Base-by-base conservation (phyloP, 2,329 filamentous ascomycete genomes). In the Diaporthe batatas region DNA sequence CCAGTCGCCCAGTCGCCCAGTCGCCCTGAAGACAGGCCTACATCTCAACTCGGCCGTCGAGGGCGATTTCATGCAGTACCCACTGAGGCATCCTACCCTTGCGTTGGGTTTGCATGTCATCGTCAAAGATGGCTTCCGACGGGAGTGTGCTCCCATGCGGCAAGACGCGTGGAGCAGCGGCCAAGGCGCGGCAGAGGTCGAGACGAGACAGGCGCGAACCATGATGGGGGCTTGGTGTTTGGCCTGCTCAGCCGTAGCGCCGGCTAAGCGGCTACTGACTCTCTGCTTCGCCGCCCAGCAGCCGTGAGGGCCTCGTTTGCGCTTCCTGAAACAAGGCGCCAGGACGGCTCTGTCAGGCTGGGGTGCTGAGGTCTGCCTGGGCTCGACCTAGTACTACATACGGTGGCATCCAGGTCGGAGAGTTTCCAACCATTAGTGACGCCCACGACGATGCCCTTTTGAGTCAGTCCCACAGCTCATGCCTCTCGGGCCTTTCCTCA, bases 191-290 rank as follows among this genome's bases (percentile, higher is more conserved):
- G 32, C 47, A 53, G 32, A 10, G 21, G 8, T 36, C 47, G 47
- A 39, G 32, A 67, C 32, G 36, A 34, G 47, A 53, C 47, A 67
- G 62, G 47, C 62, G 47, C 62, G 62, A 32, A 25, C 39, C 14
- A 14, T 32, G 29, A 47, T n/a, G 62, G 18, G 32, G 47, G 32
- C 18, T 25, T 21, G 1, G 39, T 6, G 62, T 39, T 36, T 67
- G 32, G 62, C 47, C 39, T 36, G 47, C 36, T 51, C 62, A 34
- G 44, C 44, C 18, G 44, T 23, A 32, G 29, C 29, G 62, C 62
- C 62, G 21, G 62, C 32, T 67, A 53, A 25, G 32, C 62, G 62
- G 34, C 62, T 23, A 65, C 44, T 65, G 62, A 65, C 44, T 65
- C 62, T 65, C 23, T 36, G 44, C 21, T 42, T 21, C 44, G 29